Base-by-base conservation (phyloP, 495 filamentous ascomycete genomes). In the Bombardia bombarda region DNA sequence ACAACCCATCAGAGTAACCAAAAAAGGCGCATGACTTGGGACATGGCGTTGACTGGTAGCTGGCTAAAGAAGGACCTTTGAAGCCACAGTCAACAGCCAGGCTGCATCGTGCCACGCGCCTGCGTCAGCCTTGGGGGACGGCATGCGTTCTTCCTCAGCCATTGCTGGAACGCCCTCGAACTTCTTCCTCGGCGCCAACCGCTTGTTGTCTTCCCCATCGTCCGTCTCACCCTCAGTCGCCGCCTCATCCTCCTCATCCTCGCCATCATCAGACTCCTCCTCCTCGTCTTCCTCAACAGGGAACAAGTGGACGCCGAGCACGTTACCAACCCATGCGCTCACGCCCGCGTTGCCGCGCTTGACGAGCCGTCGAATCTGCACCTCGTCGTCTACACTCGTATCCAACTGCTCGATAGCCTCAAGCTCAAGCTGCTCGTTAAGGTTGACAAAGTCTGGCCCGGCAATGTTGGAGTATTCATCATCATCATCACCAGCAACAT, bases 31-130 rank as follows among this genome's bases (percentile, higher is more conserved):
- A n/a, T n/a, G n/a, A n/a, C n/a, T n/a, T n/a, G n/a, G n/a, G n/a
- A n/a, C n/a, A n/a, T n/a, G n/a, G n/a, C n/a, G n/a, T n/a, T n/a
- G n/a, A n/a, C 16, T 9, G 38, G 23, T 22, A 19, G 35, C 10
- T 16, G 3, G 8, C 68, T 61, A 86, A 41, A 85, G 58, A 18
- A 93, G 60, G 17, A 86, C 79, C 47, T 81, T 85, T 26, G 78
- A 82, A 18, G 86, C 82, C 38, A 90, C 78, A 35, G 78, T 80
- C 38, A 94, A 66, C 45, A 95, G 62, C 89, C 87, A 95, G 20
- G 82, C 75, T 26, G 85, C 88, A 67, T 94, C 89, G 45, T 82
- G 75, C 88, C 86, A 93, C 7, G 76, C 80, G 12, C 81, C 78
- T 10, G 68, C 72, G 38, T 79, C 69, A 37, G 60, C 50, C 36